Evolutionary conservation across 208 protist species (phyloP), one percentile per base, ranked within the genome.

Genomic region (Wallacemonas rigidus): DNA sequence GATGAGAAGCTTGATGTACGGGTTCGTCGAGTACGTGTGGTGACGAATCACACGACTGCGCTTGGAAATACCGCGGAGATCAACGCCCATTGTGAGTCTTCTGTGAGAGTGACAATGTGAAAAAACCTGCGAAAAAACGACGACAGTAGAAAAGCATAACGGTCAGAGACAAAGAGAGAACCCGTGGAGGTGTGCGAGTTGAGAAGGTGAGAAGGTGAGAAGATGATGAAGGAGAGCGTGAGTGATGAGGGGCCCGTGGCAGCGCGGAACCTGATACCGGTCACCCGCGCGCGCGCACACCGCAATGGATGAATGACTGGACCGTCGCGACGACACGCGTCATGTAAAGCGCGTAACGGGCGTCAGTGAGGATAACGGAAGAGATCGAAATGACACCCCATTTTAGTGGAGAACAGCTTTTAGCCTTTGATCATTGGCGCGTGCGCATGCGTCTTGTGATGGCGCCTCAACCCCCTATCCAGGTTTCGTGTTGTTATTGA

Each of bases 1-100:
- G 77, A 99, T 98, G 57, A 99, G 93, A 47, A 99, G 95, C 74
- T 93, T 90, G 74, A 99, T 87, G 96, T 99, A 99, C 44, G 97
- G 92, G 84, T 99, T 98, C 77, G 98, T 85, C 74, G 88, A 98
- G 84, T 96, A 95, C 58, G 97, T 98, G 72, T 93, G 92, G 80
- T 94, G 93, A 79, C 98, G 97, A 76, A 97, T 82, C 79, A 92
- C 86, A 71, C 90, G 88, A 80, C 93, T 94, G 80, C 89, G 91
- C 90, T 95, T 95, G 76, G 88, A 87, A 65, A 97, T 89, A 69
- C 93, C 93, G 55, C 87, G 92, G 73, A 95, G 86, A 81, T 97
- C 93, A 69, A 95, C 88, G 78, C 93, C 93, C 93, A 97, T 97
- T 41, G 43, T 87, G 75, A 69, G 50, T 53, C 41, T 48, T 38